Percentiles rank a stretch among this genome's conserved stretches.
Conservation (phyloP, 2,329 filamentous ascomycete species). For the Daldinia eschscholtzii region DNA sequence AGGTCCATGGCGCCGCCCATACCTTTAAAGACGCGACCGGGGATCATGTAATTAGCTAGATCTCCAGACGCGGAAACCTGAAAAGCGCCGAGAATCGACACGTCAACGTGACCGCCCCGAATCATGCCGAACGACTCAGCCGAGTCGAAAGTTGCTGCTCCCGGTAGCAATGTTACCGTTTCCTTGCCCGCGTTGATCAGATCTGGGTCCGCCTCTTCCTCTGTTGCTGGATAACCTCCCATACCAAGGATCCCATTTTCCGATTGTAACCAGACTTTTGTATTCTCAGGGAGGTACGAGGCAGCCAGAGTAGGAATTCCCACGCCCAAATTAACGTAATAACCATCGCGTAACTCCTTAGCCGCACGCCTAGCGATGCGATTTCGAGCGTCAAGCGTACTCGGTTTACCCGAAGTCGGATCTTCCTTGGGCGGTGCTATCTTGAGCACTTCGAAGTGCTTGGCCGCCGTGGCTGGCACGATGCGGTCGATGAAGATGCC, state of each 20-base stretch:
- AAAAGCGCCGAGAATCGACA: constrained; percentile 85
- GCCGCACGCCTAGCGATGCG: constrained; percentile 83
- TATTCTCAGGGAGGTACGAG: constrained; percentile 75
- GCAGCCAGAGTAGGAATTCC: constrained; percentile 91
- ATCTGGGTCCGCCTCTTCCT: constrained; percentile 79
- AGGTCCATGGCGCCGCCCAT: constrained; percentile 86
- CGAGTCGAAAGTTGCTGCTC: constrained; percentile 82
- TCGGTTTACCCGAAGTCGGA: constrained; percentile 58
- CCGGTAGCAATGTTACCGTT: constrained; percentile 82
- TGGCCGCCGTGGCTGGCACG: constrained; percentile 77
- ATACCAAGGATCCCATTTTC: constrained; percentile 90
- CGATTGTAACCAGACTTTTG: constrained; percentile 85
- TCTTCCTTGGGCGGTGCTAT: constrained; percentile 60
- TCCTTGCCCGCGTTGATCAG: constrained; percentile 91
- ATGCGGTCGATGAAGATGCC: constrained; percentile 88
- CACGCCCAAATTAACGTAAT: constrained; percentile 84
- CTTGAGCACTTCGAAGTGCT: constrained; percentile 79
- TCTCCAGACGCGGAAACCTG: constrained; percentile 85
- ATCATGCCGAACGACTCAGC: constrained; percentile 91
- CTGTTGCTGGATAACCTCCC: constrained; percentile 78
- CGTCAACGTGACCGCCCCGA: constrained; percentile 83
- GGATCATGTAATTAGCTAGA: constrained; percentile 91
- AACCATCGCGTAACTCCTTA: constrained; percentile 83
- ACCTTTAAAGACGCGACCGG: constrained; percentile 87
- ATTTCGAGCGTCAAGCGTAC: constrained; percentile 69